Percentiles rank a stretch among this genome's conserved stretches.
Evolutionary conservation across 1,139 yeast genomes (phyloP).

Genomic region (Pneumocystis canis): DNA sequence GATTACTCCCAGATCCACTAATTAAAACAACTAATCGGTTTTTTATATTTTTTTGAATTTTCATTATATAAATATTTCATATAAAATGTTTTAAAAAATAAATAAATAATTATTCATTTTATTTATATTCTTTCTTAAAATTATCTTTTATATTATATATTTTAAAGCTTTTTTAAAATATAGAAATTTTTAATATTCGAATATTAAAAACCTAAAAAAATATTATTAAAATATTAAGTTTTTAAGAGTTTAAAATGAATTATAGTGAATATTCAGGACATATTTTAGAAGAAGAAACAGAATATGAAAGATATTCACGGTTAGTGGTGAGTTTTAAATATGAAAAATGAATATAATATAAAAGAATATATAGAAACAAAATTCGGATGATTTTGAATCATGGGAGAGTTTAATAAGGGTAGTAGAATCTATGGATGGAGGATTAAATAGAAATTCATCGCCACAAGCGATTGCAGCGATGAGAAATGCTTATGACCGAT

Average conservation of each 20-base stretch:
- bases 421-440: constrained; percentile 25
- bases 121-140: neutral
- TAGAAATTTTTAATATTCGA: neutral
- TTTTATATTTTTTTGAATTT: neutral
- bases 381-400: constrained; percentile 32
- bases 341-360: neutral
- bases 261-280: neutral
- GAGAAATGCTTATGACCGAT: constrained; percentile 38
- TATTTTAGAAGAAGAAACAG: constrained; percentile 1
- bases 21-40: constrained; percentile 41
- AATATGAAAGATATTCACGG: neutral
- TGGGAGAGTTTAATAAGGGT: constrained; percentile 38
- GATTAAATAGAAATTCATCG: constrained; percentile 35
- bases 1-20: constrained; percentile 86
- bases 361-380: constrained; percentile 8
- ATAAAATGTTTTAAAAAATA: neutral
- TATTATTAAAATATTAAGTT: too few relatives aligned
- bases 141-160: neutral
- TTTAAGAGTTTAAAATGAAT: too few relatives aligned
- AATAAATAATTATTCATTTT: neutral
- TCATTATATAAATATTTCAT: neutral
- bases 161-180: neutral
- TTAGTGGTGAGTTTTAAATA: neutral
- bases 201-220: too few relatives aligned
- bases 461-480: constrained; percentile 30